phyloP scores from a whole-genome alignment of 805 yeast genomes.

The Metschnikowia lachancei region DNA sequence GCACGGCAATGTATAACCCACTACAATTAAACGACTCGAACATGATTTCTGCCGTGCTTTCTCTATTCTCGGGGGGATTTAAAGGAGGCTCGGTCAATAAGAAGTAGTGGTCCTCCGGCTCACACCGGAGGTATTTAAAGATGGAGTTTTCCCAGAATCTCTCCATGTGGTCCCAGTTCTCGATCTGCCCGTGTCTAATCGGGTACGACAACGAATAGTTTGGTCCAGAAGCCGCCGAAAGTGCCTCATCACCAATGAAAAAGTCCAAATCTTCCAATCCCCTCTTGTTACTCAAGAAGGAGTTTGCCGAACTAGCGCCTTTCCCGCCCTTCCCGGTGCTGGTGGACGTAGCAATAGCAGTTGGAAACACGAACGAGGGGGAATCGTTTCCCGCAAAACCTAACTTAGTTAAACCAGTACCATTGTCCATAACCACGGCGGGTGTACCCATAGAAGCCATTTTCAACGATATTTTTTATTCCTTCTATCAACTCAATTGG shows the following conservation, averaged over 20 bases:
- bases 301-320: slow-evolving; percentile 29
- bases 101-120: slow-evolving; percentile 98
- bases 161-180: slow-evolving; percentile 99
- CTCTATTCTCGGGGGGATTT: slow-evolving; percentile 99
- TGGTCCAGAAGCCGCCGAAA: slow-evolving; percentile 87
- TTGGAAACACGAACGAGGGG: slow-evolving; percentile 95
- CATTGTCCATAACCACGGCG: slow-evolving; percentile 97
- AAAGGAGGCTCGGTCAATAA: slow-evolving; percentile 96
- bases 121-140: slow-evolving; percentile 93
- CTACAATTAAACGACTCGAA: slow-evolving; percentile 98
- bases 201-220: slow-evolving; percentile 87
- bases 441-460: slow-evolving; percentile 62
- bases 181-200: slow-evolving; percentile 95
- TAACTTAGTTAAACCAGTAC: slow-evolving; percentile 95
- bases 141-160: slow-evolving; percentile 97
- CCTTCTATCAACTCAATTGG: slow-evolving; percentile 1
- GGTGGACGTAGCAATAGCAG: slow-evolving; percentile 85
- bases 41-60: slow-evolving; percentile 97
- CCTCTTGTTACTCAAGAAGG: slow-evolving; percentile 62
- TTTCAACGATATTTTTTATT: slow-evolving; percentile 1
- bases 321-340: slow-evolving; percentile 42
- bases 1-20: slow-evolving; percentile 97
- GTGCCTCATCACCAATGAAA: slow-evolving; percentile 93
- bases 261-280: slow-evolving; percentile 94
- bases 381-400: slow-evolving; percentile 99